Evolutionary conservation across 75 land plant species (phyloP), one percentile per base, ranked within the genome.

Genomic region (Pinus taeda): DNA sequence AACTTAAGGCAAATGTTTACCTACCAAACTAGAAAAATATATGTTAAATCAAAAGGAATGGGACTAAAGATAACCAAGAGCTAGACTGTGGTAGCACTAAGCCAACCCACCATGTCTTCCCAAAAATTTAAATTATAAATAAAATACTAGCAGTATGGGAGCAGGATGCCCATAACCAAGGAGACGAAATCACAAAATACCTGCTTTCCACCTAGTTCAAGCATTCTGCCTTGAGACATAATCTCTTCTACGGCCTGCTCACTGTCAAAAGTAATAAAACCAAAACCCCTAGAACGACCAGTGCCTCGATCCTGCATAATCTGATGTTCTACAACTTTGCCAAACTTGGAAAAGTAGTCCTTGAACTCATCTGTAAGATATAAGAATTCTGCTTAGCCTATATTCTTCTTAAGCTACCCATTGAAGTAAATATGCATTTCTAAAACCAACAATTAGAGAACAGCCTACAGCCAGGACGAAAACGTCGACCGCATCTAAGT

Each of bases 271-370:
- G 90, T 90, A 15, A 93, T 79, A 81, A 93, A 93, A 15, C 95
- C 96, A 81, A 93, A 93, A 29, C 96, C 96, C 49, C 92, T 86
- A n/a, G 96, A 92, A 8, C 95, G 82, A 17, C 95, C 92, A 57
- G 94, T 88, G 61, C 79, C 80, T 69, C 88, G 88, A 76, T 93
- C 96, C 36, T 86, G 85, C 95, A 93, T 92, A 29, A 93, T 92
- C 61, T 92, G 94, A 74, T 90, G 85, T 74, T 93, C 96, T 59
- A 85, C 80, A 57, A 93, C 85, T 9, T 77, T 78, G 56, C 96
- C 96, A 80, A 87, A 93, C 17, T 81, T 36, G 21, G 90, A 78
- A 42, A 93, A 93, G 75, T 89, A 88, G 24, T 83, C 88, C 83
- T 85, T 87, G 74, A 93, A 88, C 57, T 93, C 90, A 72, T 90